A percentile compares a stretch with the other conserved stretches of the same genome.
These are phyloP conservation scores for Neurospora terricola DNA, from an alignment of 495 filamentous ascomycete genomes.

Conservation along the genomic window DNA sequence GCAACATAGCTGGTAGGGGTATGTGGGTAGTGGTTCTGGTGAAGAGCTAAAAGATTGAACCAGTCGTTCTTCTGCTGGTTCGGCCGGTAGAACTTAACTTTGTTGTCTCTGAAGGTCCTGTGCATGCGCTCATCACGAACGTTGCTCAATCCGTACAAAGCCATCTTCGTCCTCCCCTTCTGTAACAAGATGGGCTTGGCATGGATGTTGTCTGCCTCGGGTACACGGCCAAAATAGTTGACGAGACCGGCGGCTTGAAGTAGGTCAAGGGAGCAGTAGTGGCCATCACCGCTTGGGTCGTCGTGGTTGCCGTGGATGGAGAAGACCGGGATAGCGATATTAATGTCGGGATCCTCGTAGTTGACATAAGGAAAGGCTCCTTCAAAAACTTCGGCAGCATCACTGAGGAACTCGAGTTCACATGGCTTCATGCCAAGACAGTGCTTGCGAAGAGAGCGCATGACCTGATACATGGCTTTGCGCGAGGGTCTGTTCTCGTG, in stretches of 20 bases:
- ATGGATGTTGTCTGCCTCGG: slow-evolving; percentile 83
- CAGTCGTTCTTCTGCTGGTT: slow-evolving; percentile 76
- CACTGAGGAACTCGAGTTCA: slow-evolving; percentile 89
- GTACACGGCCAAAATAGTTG: slow-evolving; percentile 92
- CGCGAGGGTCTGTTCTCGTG: slow-evolving; percentile 98
- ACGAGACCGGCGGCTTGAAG: slow-evolving; percentile 83
- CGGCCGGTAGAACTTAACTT: slow-evolving; percentile 88
- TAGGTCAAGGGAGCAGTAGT: slow-evolving; percentile 80
- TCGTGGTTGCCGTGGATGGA: slow-evolving; percentile 99
- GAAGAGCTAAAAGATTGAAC: slow-evolving; percentile 94
- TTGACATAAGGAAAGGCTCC: slow-evolving; percentile 86
- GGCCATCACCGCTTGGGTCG: slow-evolving; percentile 88
- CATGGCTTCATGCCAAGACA: slow-evolving; percentile 93
- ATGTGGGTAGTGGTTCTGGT: slow-evolving; percentile 92
- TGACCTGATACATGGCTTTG: slow-evolving; percentile 93
- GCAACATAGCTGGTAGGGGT: slow-evolving; percentile 85
- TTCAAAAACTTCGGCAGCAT: slow-evolving; percentile 80
- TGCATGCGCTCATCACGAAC: slow-evolving; percentile 91
- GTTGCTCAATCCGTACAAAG: slow-evolving; percentile 93
- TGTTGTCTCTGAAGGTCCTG: slow-evolving; percentile 83
- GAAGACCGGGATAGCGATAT: slow-evolving; percentile 94
- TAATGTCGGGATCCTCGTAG: slow-evolving; percentile 96
- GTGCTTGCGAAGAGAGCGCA: slow-evolving; percentile 84
- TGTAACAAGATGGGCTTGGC: slow-evolving; percentile 87
- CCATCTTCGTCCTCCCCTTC: slow-evolving; percentile 88